Evolutionary conservation across 2,329 filamentous ascomycete species (phyloP).

Genomic region (Phaeophleospora eucalypticola): DNA sequence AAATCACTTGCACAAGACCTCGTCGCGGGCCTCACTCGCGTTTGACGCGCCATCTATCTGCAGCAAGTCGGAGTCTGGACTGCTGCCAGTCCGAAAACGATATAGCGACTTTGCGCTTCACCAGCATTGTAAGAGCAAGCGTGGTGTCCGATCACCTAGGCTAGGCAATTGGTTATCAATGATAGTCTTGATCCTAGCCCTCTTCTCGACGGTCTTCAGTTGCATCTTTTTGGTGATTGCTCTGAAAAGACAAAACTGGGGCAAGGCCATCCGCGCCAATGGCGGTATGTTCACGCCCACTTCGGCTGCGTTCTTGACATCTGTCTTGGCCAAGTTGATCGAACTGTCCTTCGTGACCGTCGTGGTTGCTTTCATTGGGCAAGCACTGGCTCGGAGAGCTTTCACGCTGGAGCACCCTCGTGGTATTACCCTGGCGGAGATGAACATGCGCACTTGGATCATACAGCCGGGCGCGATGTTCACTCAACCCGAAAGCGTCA

Average conservation of each 20-base stretch:
- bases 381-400: constrained; percentile 67
- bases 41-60: constrained; percentile 22
- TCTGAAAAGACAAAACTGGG: constrained; percentile 60
- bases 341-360: constrained; percentile 75
- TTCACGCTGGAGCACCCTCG: constrained; percentile 49
- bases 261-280: constrained; percentile 52
- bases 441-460: constrained; percentile 71
- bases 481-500: constrained; percentile 62
- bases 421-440: constrained; percentile 70
- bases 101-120: constrained; percentile 26
- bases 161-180: constrained; percentile 45
- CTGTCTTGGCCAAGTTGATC: constrained; percentile 69
- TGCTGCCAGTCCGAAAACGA: constrained; percentile 19
- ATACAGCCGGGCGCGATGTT: constrained; percentile 60
- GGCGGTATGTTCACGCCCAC: constrained; percentile 52
- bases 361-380: constrained; percentile 70
- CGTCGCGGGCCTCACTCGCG: constrained; percentile 21
- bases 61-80: constrained; percentile 25
- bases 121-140: constrained; percentile 20
- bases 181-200: constrained; percentile 42
- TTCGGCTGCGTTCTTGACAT: constrained; percentile 64
- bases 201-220: constrained; percentile 63
- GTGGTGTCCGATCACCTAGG: constrained; percentile 9
- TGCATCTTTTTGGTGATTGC: constrained; percentile 63
- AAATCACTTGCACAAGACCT: constrained; percentile 12